Evolutionary conservation across 352 stramenopile species (phyloP), one percentile per base, ranked within the genome.

Genomic region (Globisporangium mamillatum): DNA sequence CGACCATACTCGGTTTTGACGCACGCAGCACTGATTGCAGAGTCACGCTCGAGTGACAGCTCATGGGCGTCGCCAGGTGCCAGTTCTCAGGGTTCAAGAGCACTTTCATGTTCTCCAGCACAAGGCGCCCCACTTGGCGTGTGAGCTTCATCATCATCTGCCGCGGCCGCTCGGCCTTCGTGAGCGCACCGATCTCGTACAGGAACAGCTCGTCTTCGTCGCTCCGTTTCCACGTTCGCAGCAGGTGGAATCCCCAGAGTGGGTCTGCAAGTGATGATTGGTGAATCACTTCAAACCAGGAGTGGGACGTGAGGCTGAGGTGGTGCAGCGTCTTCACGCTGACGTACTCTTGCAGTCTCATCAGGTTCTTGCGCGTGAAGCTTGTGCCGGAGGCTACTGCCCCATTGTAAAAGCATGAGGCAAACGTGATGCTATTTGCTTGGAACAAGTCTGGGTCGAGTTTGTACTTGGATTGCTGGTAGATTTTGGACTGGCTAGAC

Each of bases 21-120:
- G 41, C 64, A 38, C 64, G 59, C 10, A 78, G 56, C 20, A 64
- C 29, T 1, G 69, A 59, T 20, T 68, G 38, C 20, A 82, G 60
- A 8, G 55, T 72, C 29, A 73, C 50, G 9, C 44, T 53, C 25
- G 75, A 68, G 7, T 60, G 24, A 2, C 55, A 44, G 0, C 52
- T 60, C 75, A 82, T 76, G 16, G 78, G 64, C 9, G 68, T 66
- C 1, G 82, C 82, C 64, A 91, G 38, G 54, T 88, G 80, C 82
- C 82, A 91, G 53, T 64, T 84, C 22, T 91, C 82, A 1, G 67
- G 12, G 10, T 67, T 76, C 2, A 82, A 53, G 12, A 91, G 62
- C 36, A 78, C 67, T 54, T 89, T 89, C 71, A 85, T 79, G 56
- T 83, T 84, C 4, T 89, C 80, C 9, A 87, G 57, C 38, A 76